Conservation (phyloP, 106 monocot species). For the Triglochin maritima region DNA sequence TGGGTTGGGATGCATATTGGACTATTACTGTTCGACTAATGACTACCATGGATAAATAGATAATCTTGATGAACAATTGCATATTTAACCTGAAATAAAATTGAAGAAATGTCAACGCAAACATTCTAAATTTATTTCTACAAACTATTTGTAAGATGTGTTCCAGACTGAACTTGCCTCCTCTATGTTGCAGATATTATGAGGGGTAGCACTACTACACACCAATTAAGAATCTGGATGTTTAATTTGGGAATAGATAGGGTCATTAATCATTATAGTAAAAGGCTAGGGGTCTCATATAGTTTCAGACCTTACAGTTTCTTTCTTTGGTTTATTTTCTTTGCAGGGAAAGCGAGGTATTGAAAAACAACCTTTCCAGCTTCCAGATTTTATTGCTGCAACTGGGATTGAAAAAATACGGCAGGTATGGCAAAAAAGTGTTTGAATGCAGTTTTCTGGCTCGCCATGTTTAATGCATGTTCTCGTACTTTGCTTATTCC, state of each 20-base stretch:
- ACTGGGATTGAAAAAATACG: slow-evolving; percentile 99
- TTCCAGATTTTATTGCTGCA: slow-evolving; percentile 98
- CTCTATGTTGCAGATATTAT: slow-evolving; percentile 46
- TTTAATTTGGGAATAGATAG: neutral
- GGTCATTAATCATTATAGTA: neutral
- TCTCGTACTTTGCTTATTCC: no score
- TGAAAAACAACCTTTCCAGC: slow-evolving; percentile 97
- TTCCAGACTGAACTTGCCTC: slow-evolving; percentile 25
- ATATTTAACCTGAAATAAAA: no score
- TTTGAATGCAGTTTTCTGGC: no score
- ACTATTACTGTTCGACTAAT: no score
- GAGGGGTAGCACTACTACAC: slow-evolving; percentile 28
- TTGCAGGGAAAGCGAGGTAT: slow-evolving; percentile 99
- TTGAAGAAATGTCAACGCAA: no score
- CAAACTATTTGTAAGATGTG: no score
- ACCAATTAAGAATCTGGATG: slow-evolving; percentile 1
- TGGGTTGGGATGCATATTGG: slow-evolving; percentile 31
- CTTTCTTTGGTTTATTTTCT: neutral
- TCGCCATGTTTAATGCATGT: no score
- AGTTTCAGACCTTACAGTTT: slow-evolving; percentile 19
- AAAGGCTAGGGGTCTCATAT: neutral
- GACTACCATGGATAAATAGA: no score
- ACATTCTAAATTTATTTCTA: no score
- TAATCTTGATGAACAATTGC: no score
- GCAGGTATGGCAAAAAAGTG: slow-evolving; percentile 42